Evolutionary conservation across 106 monocot genomes (phyloP), one percentile per base, ranked within the genome.

Genomic region (Vanilla planifolia): DNA sequence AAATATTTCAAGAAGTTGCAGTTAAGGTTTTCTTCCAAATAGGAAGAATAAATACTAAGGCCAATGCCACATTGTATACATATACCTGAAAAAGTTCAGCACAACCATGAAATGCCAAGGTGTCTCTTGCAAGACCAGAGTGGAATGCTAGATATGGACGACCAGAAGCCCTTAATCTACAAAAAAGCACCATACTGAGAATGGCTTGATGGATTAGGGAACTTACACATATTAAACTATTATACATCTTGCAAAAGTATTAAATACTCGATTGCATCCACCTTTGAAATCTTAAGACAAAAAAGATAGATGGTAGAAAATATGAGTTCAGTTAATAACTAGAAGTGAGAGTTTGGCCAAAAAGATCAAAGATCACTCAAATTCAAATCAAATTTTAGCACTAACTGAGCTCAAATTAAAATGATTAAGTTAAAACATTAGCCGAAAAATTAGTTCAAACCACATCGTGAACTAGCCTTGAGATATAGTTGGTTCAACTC

Each of bases 41-140:
- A 21, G 8, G 6, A 22, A 8, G 25, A 26, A 7, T 24, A 48
- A 21, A 48, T 23, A 48, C 24, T 8, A 9, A 9, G 24, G 24
- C 2, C 22, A 22, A 20, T 9, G 24, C 10, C 4, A 17, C 22
- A 25, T 16, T 5, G 4, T 5, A 45, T 14, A 30, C 34, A 61
- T 5, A 63, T 42, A 92, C 93, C 85, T 93, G 93, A 70, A 85
- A 93, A 51, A 82, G 85, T 51, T 93, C 93, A 43, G 89, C 93
- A 80, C 93, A 93, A 22, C 93, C 89, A 77, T 89, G 85, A 70
- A 82, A 85, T 71, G 93, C 93, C 37, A 93, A 68, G 21, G 69
- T 73, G 22, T 89, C 89, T 72, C 77, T 85, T 33, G 77, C 47
- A 28, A 93, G 76, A 19, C 93, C 92, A 36, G 92, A 84, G 61